Conservation (phyloP, 345 rosid genomes). For the Dipteronia dyeriana region DNA sequence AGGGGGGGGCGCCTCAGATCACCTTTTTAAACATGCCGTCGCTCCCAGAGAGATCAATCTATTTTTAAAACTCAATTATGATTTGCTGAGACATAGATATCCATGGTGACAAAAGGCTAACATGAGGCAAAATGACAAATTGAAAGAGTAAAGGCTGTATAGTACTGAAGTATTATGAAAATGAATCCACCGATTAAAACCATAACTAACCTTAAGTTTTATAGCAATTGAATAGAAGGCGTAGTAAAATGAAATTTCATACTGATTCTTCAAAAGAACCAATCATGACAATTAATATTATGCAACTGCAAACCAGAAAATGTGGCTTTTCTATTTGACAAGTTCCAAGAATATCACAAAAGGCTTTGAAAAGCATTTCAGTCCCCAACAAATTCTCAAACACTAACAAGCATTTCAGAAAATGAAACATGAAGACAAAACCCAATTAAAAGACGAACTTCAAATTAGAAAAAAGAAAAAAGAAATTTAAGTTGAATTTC, state of each 20-base stretch:
- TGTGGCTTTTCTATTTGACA: too few relatives aligned
- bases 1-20: too few relatives aligned
- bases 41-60: too few relatives aligned
- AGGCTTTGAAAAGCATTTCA: not conserved
- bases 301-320: not conserved
- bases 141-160: not conserved
- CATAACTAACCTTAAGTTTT: not conserved
- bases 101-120: too few relatives aligned
- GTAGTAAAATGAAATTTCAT: not conserved
- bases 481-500: not conserved
- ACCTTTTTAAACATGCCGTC: too few relatives aligned
- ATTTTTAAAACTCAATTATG: too few relatives aligned
- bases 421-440: not conserved
- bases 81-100: too few relatives aligned
- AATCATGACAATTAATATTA: not conserved
- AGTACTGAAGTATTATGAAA: not conserved
- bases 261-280: not conserved
- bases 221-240: too few relatives aligned
- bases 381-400: slow-evolving; percentile 1
- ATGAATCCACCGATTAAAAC: not conserved
- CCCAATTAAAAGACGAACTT: not conserved
- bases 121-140: too few relatives aligned
- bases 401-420: not conserved
- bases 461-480: not conserved
- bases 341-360: not conserved